Base-by-base conservation (phyloP, 805 yeast genomes). In the Trichomonascus vanleenenianus region DNA sequence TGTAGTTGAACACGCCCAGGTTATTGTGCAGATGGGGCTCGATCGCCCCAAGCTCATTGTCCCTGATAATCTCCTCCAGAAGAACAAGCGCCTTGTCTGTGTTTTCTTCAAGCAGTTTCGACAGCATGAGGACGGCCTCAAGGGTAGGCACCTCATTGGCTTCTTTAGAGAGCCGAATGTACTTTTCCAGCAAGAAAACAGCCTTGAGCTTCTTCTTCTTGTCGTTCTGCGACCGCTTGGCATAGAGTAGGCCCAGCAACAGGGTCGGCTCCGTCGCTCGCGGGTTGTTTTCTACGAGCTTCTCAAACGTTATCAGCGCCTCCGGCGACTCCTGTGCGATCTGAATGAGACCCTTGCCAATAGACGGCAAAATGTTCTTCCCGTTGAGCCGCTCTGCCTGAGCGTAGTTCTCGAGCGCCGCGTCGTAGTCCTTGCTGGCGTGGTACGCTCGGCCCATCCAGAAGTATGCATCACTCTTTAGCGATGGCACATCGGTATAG, bases 321-420 rank as follows among this genome's bases (percentile, higher is more conserved):
- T 89, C 97, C 9, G 76, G 60, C 35, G 83, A 76, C 40, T 81
- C 81, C 59, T 89, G 81, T 44, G 79, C 73, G 44, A 83, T 75
- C 59, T 87, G 88, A 2, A 95, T 75, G 61, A 87, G 94, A 1
- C 94, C 96, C 47, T 84, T 73, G 27, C 96, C 97, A 45, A 89
- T 68, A 53, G 79, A 79, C 0, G 96, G 81, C 16, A 83, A 71
- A 2, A 81, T 57, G 85, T 32, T 37, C 11, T 34, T 22, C 32
- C 8, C 8, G 9, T 25, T 25, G 14, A 42, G 44, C 42, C 50
- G 50, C 25, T 43, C 42, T 4, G 97, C 78, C 48, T 79, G 85
- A 50, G 81, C 81, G 62, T 85, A 91, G 55, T 72, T 68, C 45
- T 73, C 74, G 55, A 85, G 85, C 0, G 97, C 82, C 48, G 74